Conservation (phyloP, 75 land plant genomes). For the Picea sitchensis region DNA sequence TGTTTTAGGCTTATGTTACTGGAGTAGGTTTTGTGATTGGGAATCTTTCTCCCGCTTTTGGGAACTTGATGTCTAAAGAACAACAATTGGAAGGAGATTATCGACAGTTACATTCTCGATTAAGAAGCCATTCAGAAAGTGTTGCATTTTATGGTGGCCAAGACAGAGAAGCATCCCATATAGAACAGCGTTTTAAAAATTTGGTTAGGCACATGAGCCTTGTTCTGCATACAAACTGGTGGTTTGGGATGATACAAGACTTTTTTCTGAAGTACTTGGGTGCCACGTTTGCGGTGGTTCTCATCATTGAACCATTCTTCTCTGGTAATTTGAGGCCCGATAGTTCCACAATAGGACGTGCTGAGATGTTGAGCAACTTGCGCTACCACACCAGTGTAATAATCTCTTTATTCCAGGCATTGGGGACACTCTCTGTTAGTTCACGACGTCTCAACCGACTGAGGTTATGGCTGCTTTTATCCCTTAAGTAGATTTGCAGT, state of each 20-base stretch:
- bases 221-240: conserved; percentile 95
- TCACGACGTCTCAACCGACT: conserved; percentile 78
- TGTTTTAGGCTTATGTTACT: conserved; percentile 78
- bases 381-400: conserved; percentile 99
- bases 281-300: conserved; percentile 90
- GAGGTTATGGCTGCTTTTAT: conserved; percentile 47
- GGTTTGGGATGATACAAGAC: conserved; percentile 99
- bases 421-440: conserved; percentile 91
- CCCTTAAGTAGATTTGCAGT: neutral
- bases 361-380: conserved; percentile 94
- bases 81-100: conserved; percentile 98
- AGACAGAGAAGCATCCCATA: conserved; percentile 85
- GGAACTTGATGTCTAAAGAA: conserved; percentile 94
- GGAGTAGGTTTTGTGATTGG: conserved; percentile 78
- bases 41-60: conserved; percentile 91
- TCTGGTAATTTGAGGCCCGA: conserved; percentile 87
- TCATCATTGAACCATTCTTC: conserved; percentile 98
- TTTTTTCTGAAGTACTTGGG: conserved; percentile 94
- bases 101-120: conserved; percentile 86
- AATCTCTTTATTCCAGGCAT: conserved; percentile 90
- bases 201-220: conserved; percentile 70
- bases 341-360: conserved; percentile 81
- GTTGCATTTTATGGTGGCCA: conserved; percentile 99
- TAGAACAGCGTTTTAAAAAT: conserved; percentile 62
- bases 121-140: conserved; percentile 96